Percentiles rank a stretch among this genome's conserved stretches.
Conservation (phyloP, 805 yeast species). For the Metschnikowia cubensis region DNA sequence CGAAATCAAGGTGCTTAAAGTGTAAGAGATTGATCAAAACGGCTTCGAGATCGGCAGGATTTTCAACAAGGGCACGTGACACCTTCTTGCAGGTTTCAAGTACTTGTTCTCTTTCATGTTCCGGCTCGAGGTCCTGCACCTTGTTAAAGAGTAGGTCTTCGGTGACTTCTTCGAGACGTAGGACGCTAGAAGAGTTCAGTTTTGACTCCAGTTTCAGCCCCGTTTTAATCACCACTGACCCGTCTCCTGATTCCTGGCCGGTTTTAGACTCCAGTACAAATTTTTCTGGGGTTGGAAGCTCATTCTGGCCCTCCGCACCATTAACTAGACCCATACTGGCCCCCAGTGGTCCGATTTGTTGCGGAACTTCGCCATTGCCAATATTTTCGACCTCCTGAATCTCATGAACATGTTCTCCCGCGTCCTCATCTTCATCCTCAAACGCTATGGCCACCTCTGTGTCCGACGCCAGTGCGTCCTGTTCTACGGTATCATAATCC, state of each 20-base stretch:
- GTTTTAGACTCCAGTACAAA: too few species aligned
- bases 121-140: conserved; percentile 32
- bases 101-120: conserved; percentile 39
- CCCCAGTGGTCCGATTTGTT: not conserved
- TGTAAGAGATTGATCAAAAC: conserved; percentile 52
- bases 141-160: conserved; percentile 20
- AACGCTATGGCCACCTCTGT: conserved; percentile 25
- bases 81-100: conserved; percentile 37
- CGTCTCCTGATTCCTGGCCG: not conserved
- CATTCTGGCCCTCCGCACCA: not conserved
- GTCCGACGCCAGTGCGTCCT: conserved; percentile 9
- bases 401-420: conserved; percentile 16
- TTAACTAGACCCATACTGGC: conserved; percentile 13
- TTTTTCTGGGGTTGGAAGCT: too few species aligned
- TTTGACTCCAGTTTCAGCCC: not conserved
- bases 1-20: conserved; percentile 47
- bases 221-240: not conserved
- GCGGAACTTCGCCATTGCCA: conserved; percentile 20
- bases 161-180: conserved; percentile 12
- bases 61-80: conserved; percentile 31
- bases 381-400: conserved; percentile 24
- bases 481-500: conserved; percentile 38
- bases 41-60: conserved; percentile 47
- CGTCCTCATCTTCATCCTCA: conserved; percentile 19
- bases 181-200: not conserved